phyloP scores from a whole-genome alignment of 2,329 filamentous ascomycete species.

The Alternaria longipes region DNA sequence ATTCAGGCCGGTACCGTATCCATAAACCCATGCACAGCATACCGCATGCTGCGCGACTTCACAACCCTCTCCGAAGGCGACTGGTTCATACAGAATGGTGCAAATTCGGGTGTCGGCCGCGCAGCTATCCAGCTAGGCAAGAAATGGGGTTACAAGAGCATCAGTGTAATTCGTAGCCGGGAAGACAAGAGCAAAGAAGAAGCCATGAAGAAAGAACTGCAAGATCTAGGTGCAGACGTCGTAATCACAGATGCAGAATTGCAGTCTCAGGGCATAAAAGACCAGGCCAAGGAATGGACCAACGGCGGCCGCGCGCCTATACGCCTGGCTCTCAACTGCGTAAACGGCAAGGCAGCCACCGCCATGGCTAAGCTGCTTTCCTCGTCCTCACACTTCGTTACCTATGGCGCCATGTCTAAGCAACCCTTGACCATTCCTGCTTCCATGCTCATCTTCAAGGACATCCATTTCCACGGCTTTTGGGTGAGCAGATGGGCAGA shows the following conservation, averaged over 20 bases:
- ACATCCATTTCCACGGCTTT: slow-evolving; percentile 88
- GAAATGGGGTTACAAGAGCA: slow-evolving; percentile 87
- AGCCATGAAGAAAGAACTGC: slow-evolving; percentile 68
- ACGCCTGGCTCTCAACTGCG: slow-evolving; percentile 87
- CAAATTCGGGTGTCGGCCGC: slow-evolving; percentile 90
- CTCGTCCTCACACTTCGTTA: slow-evolving; percentile 78
- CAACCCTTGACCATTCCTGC: slow-evolving; percentile 84
- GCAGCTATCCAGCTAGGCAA: slow-evolving; percentile 87
- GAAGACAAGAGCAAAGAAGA: slow-evolving; percentile 76
- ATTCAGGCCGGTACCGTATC: slow-evolving; percentile 86
- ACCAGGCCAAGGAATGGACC: slow-evolving; percentile 71
- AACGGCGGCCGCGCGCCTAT: slow-evolving; percentile 75
- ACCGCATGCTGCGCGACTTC: slow-evolving; percentile 90
- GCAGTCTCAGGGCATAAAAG: slow-evolving; percentile 69
- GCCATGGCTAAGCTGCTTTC: slow-evolving; percentile 77
- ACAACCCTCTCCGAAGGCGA: slow-evolving; percentile 73
- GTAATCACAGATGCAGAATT: slow-evolving; percentile 71
- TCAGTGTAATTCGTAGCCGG: slow-evolving; percentile 86
- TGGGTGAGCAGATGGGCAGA: slow-evolving; percentile 95
- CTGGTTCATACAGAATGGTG: slow-evolving; percentile 97
- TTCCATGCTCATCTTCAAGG: slow-evolving; percentile 90
- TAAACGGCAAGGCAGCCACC: slow-evolving; percentile 86
- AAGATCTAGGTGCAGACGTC: slow-evolving; percentile 68
- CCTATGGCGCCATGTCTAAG: slow-evolving; percentile 94
- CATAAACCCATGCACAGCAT: slow-evolving; percentile 94